Percentiles rank a stretch among this genome's conserved stretches.
These are phyloP conservation scores for Colletotrichum cuscutae DNA, from an alignment of 2,329 filamentous ascomycete genomes.

Conservation along the genomic window DNA sequence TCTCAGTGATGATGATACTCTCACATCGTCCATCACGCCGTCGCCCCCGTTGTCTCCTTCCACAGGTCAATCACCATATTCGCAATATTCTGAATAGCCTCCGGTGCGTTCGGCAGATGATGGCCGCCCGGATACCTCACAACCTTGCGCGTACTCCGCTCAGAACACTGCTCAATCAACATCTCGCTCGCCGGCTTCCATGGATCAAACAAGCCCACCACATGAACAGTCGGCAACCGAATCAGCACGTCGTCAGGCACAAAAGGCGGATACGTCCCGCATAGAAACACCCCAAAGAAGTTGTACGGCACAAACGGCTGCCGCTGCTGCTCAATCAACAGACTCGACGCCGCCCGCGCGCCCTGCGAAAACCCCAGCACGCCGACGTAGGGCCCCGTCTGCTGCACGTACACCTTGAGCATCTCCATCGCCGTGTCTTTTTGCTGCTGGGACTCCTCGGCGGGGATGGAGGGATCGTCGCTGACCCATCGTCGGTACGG, in stretches of 20 bases:
- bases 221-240: constrained; percentile 17
- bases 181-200: constrained; percentile 20
- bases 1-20: neutral
- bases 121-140: constrained; percentile 22
- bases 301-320: constrained; percentile 12
- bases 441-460: constrained; percentile 19
- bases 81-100: constrained; percentile 21
- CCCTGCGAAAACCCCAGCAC: constrained; percentile 31
- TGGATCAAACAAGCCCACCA: constrained; percentile 25
- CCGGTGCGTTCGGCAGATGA: constrained; percentile 22
- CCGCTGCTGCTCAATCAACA: constrained; percentile 30
- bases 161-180: constrained; percentile 14
- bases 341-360: constrained; percentile 21
- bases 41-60: constrained; percentile 10
- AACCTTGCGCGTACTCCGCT: constrained; percentile 14
- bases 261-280: constrained; percentile 29
- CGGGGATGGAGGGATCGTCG: constrained; percentile 24
- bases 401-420: constrained; percentile 21
- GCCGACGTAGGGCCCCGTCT: constrained; percentile 30
- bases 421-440: constrained; percentile 19
- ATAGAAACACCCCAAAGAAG: constrained; percentile 26
- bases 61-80: constrained; percentile 14
- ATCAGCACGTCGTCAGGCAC: constrained; percentile 20
- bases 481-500: constrained; percentile 30
- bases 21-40: neutral